Evolutionary conservation across 208 protist species (phyloP), one percentile per base, ranked within the genome.

Genomic region (Trypanosoma theileri): DNA sequence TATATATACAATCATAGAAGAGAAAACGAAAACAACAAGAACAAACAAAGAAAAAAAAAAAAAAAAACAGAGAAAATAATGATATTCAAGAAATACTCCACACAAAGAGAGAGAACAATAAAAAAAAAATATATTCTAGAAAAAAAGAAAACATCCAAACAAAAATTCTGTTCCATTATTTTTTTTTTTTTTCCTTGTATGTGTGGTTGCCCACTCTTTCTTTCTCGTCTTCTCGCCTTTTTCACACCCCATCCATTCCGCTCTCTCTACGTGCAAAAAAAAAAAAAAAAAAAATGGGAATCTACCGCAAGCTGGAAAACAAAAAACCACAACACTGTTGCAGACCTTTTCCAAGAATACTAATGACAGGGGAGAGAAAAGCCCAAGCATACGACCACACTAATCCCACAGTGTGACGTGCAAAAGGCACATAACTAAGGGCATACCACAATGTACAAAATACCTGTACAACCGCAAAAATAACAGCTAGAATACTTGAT

Each of bases 371-470:
- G 2, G 65, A 48, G 21, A 77, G 11, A 50, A 78, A 48, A 59
- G 42, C 4, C 19, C 64, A 79, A 0, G 57, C 54, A 52, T 80
- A 79, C 0, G 65, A 60, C 10, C 62, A 63, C 12, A 71, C 69
- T 12, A 84, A 42, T 56, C 73, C 72, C 12, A 96, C 52, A 11
- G 80, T 80, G 19, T 88, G 82, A 14, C 89, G 83, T 1, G 88
- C 90, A 65, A 84, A 97, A 12, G 94, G 94, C 13, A 98, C 80
- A 59, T 84, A 98, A 50, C 92, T 96, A 24, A 98, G 71, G 19
- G 86, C 73, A 68, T 97, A 98, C 94, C 94, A 98, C 57, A 92
- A 59, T 26, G 96, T 40, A 45, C 70, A 80, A 17, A 42, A 77
- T 8, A 96, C 50, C 73, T 96, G 91, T 16, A 83, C 54, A 2